These are phyloP conservation scores for Phanerochaete carnosa DNA, from an alignment of 768 basidiomycete genomes.

Conservation along the genomic window DNA sequence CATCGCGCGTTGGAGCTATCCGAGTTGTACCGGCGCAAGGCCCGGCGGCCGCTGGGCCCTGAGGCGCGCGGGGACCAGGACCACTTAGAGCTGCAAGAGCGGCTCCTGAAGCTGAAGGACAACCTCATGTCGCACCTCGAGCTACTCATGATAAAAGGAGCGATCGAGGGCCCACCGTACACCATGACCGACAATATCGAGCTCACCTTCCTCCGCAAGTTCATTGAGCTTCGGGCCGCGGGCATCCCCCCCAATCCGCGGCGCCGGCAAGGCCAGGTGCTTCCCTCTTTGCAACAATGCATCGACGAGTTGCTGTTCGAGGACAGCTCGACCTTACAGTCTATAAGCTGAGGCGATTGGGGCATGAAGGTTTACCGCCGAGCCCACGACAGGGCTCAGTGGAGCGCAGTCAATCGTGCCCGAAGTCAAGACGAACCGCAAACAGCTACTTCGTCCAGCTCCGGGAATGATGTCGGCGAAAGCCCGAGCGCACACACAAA, in stretches of 20 bases:
- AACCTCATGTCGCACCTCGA: conserved; percentile 88
- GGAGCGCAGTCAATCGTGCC: conserved; percentile 11
- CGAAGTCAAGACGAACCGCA: conserved; percentile 38
- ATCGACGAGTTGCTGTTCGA: conserved; percentile 15
- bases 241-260: conserved; percentile 79
- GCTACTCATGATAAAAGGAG: conserved; percentile 83
- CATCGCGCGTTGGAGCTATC: conserved; percentile 79
- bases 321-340: conserved; percentile 18
- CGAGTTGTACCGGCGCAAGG: conserved; percentile 83
- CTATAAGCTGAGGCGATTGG: conserved; percentile 18
- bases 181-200: conserved; percentile 78
- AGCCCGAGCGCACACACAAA: no score
- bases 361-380: conserved; percentile 8
- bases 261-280: conserved; percentile 46
- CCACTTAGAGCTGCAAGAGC: conserved; percentile 86
- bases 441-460: no score
- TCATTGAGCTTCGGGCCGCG: conserved; percentile 76
- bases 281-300: conserved; percentile 14
- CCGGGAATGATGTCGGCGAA: no score
- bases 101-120: conserved; percentile 84
- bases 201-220: conserved; percentile 74
- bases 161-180: conserved; percentile 84
- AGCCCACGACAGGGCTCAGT: conserved; percentile 6
- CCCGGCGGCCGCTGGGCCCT: conserved; percentile 74
- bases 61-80: conserved; percentile 83